Percentiles rank a stretch among this genome's conserved stretches.
These are phyloP conservation scores for Tolypocladium endophyticum DNA, from an alignment of 2,329 filamentous ascomycete genomes.

Conservation along the genomic window DNA sequence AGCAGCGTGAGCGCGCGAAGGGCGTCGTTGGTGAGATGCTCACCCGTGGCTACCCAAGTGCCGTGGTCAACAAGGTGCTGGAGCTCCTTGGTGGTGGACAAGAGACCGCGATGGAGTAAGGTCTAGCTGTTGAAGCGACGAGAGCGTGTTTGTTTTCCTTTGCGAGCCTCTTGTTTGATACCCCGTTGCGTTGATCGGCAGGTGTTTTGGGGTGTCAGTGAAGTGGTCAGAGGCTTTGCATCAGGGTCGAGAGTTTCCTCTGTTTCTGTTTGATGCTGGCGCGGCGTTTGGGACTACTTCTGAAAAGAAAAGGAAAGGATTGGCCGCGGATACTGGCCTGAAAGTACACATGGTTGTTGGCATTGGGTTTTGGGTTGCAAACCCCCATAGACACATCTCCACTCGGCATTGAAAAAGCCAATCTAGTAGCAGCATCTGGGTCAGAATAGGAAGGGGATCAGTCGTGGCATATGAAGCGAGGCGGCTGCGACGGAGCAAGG, in stretches of 20 bases:
- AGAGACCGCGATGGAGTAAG: conserved; percentile 19
- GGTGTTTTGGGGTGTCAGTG: conserved; percentile 10
- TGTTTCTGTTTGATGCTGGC: conserved; percentile 4
- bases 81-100: conserved; percentile 65
- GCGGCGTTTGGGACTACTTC: conserved; percentile 15
- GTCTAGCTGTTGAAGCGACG: conserved; percentile 9
- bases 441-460: conserved; percentile 3
- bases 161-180: conserved; percentile 12
- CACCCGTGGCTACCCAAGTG: conserved; percentile 77
- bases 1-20: conserved; percentile 68
- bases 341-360: conserved; percentile 2
- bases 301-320: conserved; percentile 14
- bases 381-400: conserved; percentile 37
- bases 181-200: conserved; percentile 9
- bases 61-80: conserved; percentile 86
- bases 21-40: conserved; percentile 82
- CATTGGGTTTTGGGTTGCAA: conserved; percentile 10
- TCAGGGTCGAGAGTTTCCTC: background rate
- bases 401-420: conserved; percentile 30
- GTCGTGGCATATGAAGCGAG: conserved; percentile 4
- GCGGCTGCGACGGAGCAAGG: conserved; percentile 11
- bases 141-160: conserved; percentile 5
- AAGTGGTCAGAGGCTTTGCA: conserved; percentile 7
- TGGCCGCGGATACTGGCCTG: conserved; percentile 5
- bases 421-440: conserved; percentile 17